These are phyloP conservation scores for Malus domestica DNA, from an alignment of 306 rosid genomes.

Conservation along the genomic window ASM211411v1 NC_041801.1:23480501-23481000, in stretches of 20 bases:
- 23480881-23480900: constrained; percentile 62
- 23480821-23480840: constrained; percentile 54
- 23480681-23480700: constrained; percentile 53
- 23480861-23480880: constrained; percentile 58
- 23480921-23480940: constrained; percentile 56
- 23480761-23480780: constrained; percentile 48
- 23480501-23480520: constrained; percentile 51
- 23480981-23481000: constrained; percentile 40
- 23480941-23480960: constrained; percentile 46
- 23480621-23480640: constrained; percentile 64
- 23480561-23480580: constrained; percentile 71
- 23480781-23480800: constrained; percentile 41
- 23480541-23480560: constrained; percentile 55
- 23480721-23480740: constrained; percentile 51
- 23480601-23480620: constrained; percentile 58
- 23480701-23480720: constrained; percentile 49
- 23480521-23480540: constrained; percentile 42
- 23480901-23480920: constrained; percentile 47
- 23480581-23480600: constrained; percentile 55
- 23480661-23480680: constrained; percentile 66
- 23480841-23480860: constrained; percentile 49
- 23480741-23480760: constrained; percentile 48
- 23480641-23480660: constrained; percentile 73
- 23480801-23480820: constrained; percentile 47
- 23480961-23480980: constrained; percentile 57